Evolutionary conservation across 352 stramenopile genomes (phyloP).

Genomic region (Pythium angustatum): DNA sequence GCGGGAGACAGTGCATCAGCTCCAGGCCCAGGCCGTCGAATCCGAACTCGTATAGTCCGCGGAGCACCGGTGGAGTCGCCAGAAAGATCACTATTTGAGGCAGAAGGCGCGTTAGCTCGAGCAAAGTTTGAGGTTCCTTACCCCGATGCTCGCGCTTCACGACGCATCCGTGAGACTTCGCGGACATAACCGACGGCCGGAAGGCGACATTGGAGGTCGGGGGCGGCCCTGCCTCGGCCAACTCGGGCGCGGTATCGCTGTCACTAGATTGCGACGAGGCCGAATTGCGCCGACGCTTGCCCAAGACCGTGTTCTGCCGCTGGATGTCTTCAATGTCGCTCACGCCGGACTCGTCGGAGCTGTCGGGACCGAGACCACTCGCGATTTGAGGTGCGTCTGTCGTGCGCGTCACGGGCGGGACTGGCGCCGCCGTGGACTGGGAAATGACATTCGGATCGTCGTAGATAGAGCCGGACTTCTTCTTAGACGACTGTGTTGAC

Average conservation of each 20-base stretch:
- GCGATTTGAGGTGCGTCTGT: not conserved
- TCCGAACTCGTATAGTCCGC: constrained; percentile 2
- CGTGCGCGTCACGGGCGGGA: not conserved
- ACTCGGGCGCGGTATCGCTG: not conserved
- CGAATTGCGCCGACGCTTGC: not conserved
- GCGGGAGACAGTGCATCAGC: not conserved
- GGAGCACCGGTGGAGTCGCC: constrained; percentile 5
- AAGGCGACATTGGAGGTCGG: not conserved
- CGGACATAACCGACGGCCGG: not conserved
- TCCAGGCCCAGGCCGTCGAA: not conserved
- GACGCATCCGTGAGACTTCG: not conserved
- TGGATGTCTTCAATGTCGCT: not conserved
- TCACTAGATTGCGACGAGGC: not conserved
- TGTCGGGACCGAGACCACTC: not conserved
- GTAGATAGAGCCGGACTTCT: not conserved
- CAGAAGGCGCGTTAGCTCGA: constrained; percentile 3
- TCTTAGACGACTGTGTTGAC: not conserved
- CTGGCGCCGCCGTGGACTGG: not conserved
- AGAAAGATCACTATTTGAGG: not conserved
- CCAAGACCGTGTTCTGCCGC: not conserved
- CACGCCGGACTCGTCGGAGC: not conserved
- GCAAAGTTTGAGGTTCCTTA: not conserved
- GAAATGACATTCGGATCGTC: not conserved
- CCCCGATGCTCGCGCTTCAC: not conserved
- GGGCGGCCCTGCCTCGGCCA: not conserved